A percentile compares a stretch with the other conserved stretches of the same genome.
Conservation (phyloP, 2,329 filamentous ascomycete genomes). For the Clarireedia paspali region DNA sequence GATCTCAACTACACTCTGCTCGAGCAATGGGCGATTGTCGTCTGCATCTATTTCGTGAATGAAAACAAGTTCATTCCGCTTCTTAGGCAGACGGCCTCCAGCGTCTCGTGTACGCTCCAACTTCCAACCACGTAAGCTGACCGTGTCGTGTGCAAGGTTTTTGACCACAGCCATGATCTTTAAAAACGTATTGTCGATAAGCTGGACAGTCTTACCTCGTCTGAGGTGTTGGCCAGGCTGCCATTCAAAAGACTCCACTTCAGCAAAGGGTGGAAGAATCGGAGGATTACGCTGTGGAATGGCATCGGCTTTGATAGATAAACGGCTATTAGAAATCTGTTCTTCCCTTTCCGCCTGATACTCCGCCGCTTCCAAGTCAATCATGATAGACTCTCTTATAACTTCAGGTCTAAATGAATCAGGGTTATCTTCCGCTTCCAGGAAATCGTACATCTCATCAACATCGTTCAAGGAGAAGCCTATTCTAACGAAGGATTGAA, state of each 20-base stretch:
- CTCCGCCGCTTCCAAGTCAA: too few species aligned
- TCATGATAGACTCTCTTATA: too few species aligned
- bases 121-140: constrained; percentile 35
- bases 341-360: too few species aligned
- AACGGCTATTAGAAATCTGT: too few species aligned
- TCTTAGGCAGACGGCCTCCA: constrained; percentile 30
- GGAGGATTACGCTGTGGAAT: not conserved
- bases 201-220: constrained; percentile 16
- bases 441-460: too few species aligned
- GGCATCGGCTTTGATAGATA: too few species aligned
- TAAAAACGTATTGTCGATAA: constrained; percentile 29
- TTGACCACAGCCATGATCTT: constrained; percentile 26
- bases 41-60: constrained; percentile 31
- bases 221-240: constrained; percentile 31
- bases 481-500: too few species aligned
- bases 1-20: constrained; percentile 39
- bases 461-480: too few species aligned
- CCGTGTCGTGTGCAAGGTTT: constrained; percentile 15
- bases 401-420: too few species aligned
- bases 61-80: constrained; percentile 40
- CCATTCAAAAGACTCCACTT: constrained; percentile 3
- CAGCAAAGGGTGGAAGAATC: not conserved
- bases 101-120: constrained; percentile 32
- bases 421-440: too few species aligned
- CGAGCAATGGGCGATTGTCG: constrained; percentile 27